Percentiles rank a stretch among this genome's conserved stretches.
These are phyloP conservation scores for Lyophyllum shimeji DNA, from an alignment of 768 basidiomycete species.

Conservation along the genomic window DNA sequence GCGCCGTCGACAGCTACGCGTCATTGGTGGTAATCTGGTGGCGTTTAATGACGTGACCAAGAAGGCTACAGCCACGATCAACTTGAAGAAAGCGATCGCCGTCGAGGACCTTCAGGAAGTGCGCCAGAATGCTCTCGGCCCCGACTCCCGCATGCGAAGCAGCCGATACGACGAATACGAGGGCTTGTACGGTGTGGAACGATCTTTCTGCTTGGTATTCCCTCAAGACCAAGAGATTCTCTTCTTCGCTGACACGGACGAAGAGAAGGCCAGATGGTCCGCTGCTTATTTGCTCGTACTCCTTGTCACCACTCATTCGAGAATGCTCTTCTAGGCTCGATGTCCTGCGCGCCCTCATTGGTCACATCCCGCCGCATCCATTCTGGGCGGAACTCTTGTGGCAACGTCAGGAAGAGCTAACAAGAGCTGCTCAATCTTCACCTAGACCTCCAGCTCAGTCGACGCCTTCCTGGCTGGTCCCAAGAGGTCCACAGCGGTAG, in stretches of 20 bases:
- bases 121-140: constrained; percentile 44
- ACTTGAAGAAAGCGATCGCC: constrained; percentile 77
- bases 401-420: constrained; percentile 68
- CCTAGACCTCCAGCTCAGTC: constrained; percentile 8
- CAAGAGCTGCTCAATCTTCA: constrained; percentile 10
- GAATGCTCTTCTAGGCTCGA: constrained; percentile 61
- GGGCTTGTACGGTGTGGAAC: constrained; percentile 67
- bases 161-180: constrained; percentile 59
- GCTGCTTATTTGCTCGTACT: constrained; percentile 20
- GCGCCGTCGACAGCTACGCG: constrained; percentile 79
- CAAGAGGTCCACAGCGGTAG: constrained; percentile 21
- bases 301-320: background rate
- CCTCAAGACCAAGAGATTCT: constrained; percentile 73
- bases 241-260: constrained; percentile 90
- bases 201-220: constrained; percentile 86
- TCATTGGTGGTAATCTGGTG: constrained; percentile 83
- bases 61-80: constrained; percentile 86
- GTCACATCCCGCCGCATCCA: constrained; percentile 88
- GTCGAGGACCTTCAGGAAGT: constrained; percentile 76
- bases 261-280: constrained; percentile 86
- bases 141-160: constrained; percentile 31
- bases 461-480: constrained; percentile 19
- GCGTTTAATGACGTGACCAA: constrained; percentile 94
- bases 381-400: constrained; percentile 91
- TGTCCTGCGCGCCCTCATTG: constrained; percentile 79